phyloP scores from a whole-genome alignment of 2,329 filamentous ascomycete genomes.

The Chrysoporthe puriensis region DNA sequence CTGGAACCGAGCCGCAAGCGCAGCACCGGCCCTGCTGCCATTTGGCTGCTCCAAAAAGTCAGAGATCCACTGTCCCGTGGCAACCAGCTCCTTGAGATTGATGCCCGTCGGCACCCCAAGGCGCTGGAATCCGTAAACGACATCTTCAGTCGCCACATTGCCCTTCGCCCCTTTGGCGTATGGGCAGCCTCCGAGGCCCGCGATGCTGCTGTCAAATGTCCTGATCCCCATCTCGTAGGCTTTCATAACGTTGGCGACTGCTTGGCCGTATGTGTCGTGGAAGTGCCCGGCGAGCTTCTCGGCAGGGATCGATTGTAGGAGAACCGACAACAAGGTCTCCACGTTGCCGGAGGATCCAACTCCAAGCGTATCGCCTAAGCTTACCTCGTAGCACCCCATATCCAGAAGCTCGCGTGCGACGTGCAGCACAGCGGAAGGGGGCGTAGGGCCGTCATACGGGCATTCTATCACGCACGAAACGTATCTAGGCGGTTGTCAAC shows the following conservation, averaged over 20 bases:
- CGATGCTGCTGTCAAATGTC: conserved; percentile 69
- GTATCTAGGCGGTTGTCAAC: conserved; percentile 38
- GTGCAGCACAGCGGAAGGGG: conserved; percentile 36
- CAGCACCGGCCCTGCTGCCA: conserved; percentile 7
- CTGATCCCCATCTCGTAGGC: conserved; percentile 65
- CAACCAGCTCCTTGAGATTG: conserved; percentile 3
- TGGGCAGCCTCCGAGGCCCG: conserved; percentile 69
- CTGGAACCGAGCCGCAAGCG: neutral
- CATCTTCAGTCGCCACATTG: conserved; percentile 1
- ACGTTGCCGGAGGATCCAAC: conserved; percentile 38
- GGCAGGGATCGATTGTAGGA: conserved; percentile 45
- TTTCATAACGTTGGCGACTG: conserved; percentile 66
- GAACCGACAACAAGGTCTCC: conserved; percentile 45
- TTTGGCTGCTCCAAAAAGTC: neutral
- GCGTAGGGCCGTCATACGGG: conserved; percentile 47
- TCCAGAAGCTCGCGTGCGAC: conserved; percentile 54
- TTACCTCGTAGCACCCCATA: conserved; percentile 68
- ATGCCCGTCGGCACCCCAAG: neutral
- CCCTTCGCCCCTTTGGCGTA: conserved; percentile 67
- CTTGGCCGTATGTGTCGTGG: conserved; percentile 74
- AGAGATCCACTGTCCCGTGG: neutral
- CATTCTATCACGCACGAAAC: conserved; percentile 60
- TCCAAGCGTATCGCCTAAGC: conserved; percentile 68
- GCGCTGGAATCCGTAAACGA: neutral
- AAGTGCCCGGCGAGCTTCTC: conserved; percentile 69